phyloP scores from a whole-genome alignment of 495 filamentous ascomycete species.

The Evansstolkia leycettana region DNA sequence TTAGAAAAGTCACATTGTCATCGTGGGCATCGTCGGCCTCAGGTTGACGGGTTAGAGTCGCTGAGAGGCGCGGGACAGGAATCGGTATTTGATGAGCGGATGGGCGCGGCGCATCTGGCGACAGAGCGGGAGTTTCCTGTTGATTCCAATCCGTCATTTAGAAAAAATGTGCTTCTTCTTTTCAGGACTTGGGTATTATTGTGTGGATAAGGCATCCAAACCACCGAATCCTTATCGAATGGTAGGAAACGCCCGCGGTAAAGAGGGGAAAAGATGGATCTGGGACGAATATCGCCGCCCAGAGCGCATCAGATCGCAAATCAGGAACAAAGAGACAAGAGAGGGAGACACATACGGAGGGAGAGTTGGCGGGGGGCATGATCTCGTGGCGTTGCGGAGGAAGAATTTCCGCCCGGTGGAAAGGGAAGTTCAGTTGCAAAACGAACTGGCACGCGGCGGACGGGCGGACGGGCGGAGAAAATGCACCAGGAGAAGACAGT shows the following conservation, averaged over 20 bases:
- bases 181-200: background rate
- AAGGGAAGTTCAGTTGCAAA: too few species aligned
- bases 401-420: slow-evolving; percentile 1
- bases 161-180: background rate
- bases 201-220: slow-evolving; percentile 4
- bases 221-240: slow-evolving; percentile 6
- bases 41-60: slow-evolving; percentile 29
- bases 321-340: background rate
- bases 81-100: slow-evolving; percentile 22
- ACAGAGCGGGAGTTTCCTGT: slow-evolving; percentile 21
- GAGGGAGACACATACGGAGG: slow-evolving; percentile 7
- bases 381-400: slow-evolving; percentile 1
- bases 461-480: background rate
- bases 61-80: slow-evolving; percentile 30
- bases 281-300: too few species aligned
- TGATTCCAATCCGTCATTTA: slow-evolving; percentile 1
- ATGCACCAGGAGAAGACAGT: background rate
- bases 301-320: too few species aligned
- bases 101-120: slow-evolving; percentile 16
- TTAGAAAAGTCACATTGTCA: slow-evolving; percentile 48
- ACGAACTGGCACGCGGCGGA: slow-evolving; percentile 1
- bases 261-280: too few species aligned
- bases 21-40: slow-evolving; percentile 43
- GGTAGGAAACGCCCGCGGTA: background rate
- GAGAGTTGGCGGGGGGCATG: slow-evolving; percentile 22